A percentile compares a stretch with the other conserved stretches of the same genome.
Conservation (phyloP, 768 basidiomycete genomes). For the Lactarius hengduanensis region DNA sequence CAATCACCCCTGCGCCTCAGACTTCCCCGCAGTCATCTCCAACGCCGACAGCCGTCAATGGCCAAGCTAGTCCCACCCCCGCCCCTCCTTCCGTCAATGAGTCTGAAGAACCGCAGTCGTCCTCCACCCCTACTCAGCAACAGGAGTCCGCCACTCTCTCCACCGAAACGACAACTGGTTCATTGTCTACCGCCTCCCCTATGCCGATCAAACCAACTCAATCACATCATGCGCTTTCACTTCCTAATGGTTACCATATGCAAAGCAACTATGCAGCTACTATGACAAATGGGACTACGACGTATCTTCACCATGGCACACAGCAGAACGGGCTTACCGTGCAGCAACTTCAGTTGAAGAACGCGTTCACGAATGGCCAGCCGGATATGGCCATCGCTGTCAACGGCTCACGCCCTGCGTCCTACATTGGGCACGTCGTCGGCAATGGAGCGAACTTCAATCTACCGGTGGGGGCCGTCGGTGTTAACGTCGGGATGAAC, state of each 20-base stretch:
- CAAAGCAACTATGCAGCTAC: constrained; percentile 43
- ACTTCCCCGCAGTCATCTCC: constrained; percentile 24
- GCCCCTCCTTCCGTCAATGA: constrained; percentile 17
- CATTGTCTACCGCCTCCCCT: constrained; percentile 36
- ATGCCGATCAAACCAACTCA: constrained; percentile 51
- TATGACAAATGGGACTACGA: constrained; percentile 36
- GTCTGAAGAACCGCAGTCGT: constrained; percentile 29
- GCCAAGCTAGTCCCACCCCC: constrained; percentile 17
- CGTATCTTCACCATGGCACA: constrained; percentile 36
- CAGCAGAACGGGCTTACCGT: constrained; percentile 45
- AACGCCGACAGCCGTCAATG: constrained; percentile 24
- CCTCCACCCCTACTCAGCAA: constrained; percentile 19
- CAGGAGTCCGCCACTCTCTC: constrained; percentile 18
- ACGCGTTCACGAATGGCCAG: constrained; percentile 44
- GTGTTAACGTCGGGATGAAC: constrained; percentile 35
- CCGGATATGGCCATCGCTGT: constrained; percentile 31
- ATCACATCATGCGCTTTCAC: constrained; percentile 38
- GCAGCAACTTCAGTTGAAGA: constrained; percentile 63
- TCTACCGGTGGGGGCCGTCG: constrained; percentile 31
- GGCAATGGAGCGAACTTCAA: constrained; percentile 43
- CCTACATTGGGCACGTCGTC: constrained; percentile 41
- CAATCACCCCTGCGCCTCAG: constrained; percentile 34
- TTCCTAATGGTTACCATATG: constrained; percentile 45
- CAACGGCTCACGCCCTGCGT: constrained; percentile 32
- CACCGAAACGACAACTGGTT: constrained; percentile 11